Conservation (phyloP, 345 rosid genomes). For the Lagerstroemia speciosa region DNA sequence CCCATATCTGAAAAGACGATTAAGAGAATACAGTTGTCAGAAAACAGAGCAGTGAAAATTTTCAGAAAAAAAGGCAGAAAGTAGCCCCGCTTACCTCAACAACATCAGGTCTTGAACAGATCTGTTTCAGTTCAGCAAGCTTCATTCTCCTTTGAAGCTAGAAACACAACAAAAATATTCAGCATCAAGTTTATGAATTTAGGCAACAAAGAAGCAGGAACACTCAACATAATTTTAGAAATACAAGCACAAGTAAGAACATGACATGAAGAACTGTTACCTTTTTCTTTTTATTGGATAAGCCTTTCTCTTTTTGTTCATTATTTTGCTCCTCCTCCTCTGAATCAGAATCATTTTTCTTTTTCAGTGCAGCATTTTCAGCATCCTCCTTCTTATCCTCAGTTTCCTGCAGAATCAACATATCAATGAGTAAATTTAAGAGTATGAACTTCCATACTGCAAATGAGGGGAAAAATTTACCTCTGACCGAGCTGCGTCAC, state of each 20-base stretch:
- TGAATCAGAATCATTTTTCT: constrained; percentile 63
- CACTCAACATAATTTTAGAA: background rate
- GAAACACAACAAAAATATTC: constrained; percentile 4
- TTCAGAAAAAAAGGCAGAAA: background rate
- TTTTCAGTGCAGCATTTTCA: constrained; percentile 46
- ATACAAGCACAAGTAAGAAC: background rate
- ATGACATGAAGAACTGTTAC: constrained; percentile 16
- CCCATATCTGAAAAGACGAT: constrained; percentile 67
- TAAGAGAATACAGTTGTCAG: background rate
- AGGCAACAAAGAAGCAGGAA: background rate
- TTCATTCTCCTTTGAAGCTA: constrained; percentile 95
- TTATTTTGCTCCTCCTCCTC: constrained; percentile 73
- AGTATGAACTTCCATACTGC: background rate
- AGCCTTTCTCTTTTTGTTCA: constrained; percentile 63
- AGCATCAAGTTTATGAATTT: background rate
- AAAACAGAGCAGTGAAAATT: background rate
- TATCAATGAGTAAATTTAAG: background rate
- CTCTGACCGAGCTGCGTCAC: constrained; percentile 46
- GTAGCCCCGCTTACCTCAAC: constrained; percentile 59
- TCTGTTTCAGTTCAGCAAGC: constrained; percentile 86
- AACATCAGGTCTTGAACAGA: constrained; percentile 94
- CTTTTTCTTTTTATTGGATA: constrained; percentile 87
- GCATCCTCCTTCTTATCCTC: constrained; percentile 56
- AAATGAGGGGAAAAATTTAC: constrained; percentile 20
- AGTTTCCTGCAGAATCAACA: constrained; percentile 39